phyloP scores from a whole-genome alignment of 495 filamentous ascomycete species.

The Tuber indicum region DNA sequence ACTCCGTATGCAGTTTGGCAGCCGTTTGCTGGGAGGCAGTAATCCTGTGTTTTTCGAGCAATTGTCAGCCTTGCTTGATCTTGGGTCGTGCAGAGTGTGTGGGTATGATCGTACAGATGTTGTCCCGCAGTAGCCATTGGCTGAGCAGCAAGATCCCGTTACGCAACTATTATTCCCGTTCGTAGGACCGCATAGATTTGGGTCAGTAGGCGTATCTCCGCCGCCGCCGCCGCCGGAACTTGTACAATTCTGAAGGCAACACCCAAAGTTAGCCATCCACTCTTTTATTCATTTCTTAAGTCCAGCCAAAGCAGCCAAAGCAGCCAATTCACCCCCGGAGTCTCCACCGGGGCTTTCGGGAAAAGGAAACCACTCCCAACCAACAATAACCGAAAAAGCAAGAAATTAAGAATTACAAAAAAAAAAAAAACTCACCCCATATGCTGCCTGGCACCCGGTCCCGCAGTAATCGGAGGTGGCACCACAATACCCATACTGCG shows the following conservation, averaged over 20 bases:
- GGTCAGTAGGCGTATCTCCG: constrained; percentile 13
- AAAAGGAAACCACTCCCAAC: background rate
- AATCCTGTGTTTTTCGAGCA: constrained; percentile 26
- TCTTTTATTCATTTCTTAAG: background rate
- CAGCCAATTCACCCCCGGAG: background rate
- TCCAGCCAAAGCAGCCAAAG: background rate
- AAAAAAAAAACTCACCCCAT: constrained; percentile 16
- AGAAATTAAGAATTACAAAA: background rate
- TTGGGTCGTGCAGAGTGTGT: background rate
- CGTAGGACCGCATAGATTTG: constrained; percentile 33
- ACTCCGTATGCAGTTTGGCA: constrained; percentile 45
- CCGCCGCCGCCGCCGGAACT: constrained; percentile 11
- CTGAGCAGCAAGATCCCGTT: constrained; percentile 44
- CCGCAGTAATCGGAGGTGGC: constrained; percentile 49
- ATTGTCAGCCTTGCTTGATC: background rate
- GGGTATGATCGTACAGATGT: background rate
- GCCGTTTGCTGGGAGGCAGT: constrained; percentile 42
- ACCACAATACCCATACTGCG: constrained; percentile 49
- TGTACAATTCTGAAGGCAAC: background rate
- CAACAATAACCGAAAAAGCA: background rate
- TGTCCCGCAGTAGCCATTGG: background rate
- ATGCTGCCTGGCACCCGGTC: constrained; percentile 47
- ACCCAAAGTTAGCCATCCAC: background rate
- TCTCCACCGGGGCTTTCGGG: background rate
- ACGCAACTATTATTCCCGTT: constrained; percentile 40